phyloP scores from a whole-genome alignment of 2,329 filamentous ascomycete species.

The Huntiella decipiens region DNA sequence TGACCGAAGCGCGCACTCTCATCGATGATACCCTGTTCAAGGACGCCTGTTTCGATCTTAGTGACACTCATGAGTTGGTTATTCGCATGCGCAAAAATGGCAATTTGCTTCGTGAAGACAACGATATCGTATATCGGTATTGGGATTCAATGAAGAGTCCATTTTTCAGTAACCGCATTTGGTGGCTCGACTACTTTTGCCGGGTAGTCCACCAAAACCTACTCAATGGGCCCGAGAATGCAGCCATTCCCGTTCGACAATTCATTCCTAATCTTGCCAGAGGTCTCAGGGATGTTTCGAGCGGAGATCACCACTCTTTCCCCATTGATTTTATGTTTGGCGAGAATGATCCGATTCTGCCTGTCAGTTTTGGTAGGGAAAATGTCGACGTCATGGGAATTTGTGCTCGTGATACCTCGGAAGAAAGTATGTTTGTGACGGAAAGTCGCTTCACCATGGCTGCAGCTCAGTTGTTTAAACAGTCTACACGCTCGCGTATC shows the following conservation, averaged over 20 bases:
- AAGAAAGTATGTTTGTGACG: not conserved
- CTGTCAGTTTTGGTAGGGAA: not conserved
- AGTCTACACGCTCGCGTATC: not conserved
- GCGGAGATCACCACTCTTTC: not conserved
- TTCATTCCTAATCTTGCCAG: not conserved
- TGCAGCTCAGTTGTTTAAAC: not conserved
- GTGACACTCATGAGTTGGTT: not conserved
- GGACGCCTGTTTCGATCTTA: not conserved
- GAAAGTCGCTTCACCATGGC: not conserved
- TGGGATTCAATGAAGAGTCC: not conserved
- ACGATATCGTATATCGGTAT: not conserved
- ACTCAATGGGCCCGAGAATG: not conserved
- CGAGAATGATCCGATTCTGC: not conserved
- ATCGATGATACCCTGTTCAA: not conserved
- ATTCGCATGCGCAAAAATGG: not conserved
- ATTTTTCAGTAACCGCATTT: not conserved
- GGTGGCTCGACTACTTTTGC: constrained; percentile 3
- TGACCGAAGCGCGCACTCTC: not conserved
- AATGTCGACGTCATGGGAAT: constrained; percentile 3
- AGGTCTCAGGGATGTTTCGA: not conserved
- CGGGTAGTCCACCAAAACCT: not conserved
- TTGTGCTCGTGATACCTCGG: not conserved
- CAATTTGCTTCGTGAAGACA: not conserved
- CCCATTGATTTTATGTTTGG: not conserved
- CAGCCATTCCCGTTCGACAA: not conserved